Base-by-base conservation (phyloP, 495 filamentous ascomycete genomes). In the Aspergillus mulundensis region DNA sequence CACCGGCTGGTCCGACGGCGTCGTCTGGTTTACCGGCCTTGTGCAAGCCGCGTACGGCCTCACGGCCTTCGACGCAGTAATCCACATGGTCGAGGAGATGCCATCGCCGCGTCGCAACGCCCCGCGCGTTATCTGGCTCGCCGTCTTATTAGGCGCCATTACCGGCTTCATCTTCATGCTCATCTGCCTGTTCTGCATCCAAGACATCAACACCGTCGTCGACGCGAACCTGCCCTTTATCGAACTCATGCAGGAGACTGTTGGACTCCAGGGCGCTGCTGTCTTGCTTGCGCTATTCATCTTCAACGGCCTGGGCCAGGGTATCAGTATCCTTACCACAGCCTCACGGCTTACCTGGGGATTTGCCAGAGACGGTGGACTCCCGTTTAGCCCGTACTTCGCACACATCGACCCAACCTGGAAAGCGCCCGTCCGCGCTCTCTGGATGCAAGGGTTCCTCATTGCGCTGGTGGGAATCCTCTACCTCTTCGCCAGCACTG, bases 111-210 rank as follows among this genome's bases (percentile, higher is more conserved):
- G 73, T 10, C 65, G 60, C 30, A 76, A 77, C 53, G 73, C 72
- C 0, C 75, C 75, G 0, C 60, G 64, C 2, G 69, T 72, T 2
- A 76, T 77, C 54, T 74, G 68, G 64, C 69, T 76, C 44, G 67
- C 73, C 3, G 72, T 77, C 1, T 54, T 71, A 3, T 68, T 70
- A 24, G 75, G 74, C 85, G 51, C 87, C 11, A 51, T 78, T 23
- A 73, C 71, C n/a, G 85, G 87, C 0, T 88, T 91, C 64, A 76
- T 81, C 63, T 93, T 88, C 67, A 81, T 86, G 62, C 82, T 92
- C 25, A 81, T 87, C 24, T 78, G 91, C 42, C 81, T 88, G 45
- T 92, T 91, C 67, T 77, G 78, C 55, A 88, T 92, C 59, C 85
- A 77, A 54, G 79, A 85, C 58, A 69, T 91, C 39, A 72, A 78